Conservation (phyloP, 2,329 filamentous ascomycete species). For the Pezicula neosporulosa region DNA sequence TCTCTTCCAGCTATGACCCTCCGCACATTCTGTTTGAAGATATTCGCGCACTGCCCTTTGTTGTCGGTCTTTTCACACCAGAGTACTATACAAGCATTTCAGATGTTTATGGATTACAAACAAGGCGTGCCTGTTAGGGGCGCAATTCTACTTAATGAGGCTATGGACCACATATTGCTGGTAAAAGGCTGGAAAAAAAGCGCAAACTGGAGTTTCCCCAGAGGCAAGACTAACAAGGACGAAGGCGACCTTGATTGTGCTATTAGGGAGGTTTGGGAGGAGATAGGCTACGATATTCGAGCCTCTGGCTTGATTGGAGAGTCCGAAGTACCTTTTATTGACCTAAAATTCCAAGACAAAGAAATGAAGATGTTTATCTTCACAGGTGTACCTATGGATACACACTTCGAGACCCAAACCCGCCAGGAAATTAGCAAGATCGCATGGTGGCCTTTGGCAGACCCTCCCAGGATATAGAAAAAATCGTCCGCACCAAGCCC, state of each 20-base stretch:
- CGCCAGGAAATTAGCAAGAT: conserved; percentile 98
- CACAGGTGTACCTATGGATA: conserved; percentile 81
- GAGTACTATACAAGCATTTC: conserved; percentile 78
- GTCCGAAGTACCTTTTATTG: conserved; percentile 72
- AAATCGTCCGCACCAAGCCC: conserved; percentile 53
- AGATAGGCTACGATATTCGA: conserved; percentile 84
- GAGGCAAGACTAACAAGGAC: conserved; percentile 97
- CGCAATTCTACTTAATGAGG: conserved; percentile 85
- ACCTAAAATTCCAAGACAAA: conserved; percentile 87
- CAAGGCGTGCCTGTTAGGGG: conserved; percentile 90
- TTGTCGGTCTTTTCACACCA: conserved; percentile 77
- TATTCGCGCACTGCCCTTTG: conserved; percentile 92
- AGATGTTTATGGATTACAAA: conserved; percentile 92
- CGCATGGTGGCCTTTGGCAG: conserved; percentile 86
- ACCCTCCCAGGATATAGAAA: conserved; percentile 78
- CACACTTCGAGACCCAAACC: conserved; percentile 83
- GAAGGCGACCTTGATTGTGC: conserved; percentile 93
- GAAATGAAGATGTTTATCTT: conserved; percentile 93
- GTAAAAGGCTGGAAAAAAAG: conserved; percentile 99
- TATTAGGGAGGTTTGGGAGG: conserved; percentile 90
- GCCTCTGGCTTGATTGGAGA: conserved; percentile 72
- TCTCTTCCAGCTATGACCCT: conserved; percentile 81
- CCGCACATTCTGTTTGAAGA: conserved; percentile 79
- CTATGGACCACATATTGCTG: conserved; percentile 90
- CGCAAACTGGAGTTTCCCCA: conserved; percentile 92